phyloP scores from a whole-genome alignment of 2,329 filamentous ascomycete genomes.

The Exophiala sideris region DNA sequence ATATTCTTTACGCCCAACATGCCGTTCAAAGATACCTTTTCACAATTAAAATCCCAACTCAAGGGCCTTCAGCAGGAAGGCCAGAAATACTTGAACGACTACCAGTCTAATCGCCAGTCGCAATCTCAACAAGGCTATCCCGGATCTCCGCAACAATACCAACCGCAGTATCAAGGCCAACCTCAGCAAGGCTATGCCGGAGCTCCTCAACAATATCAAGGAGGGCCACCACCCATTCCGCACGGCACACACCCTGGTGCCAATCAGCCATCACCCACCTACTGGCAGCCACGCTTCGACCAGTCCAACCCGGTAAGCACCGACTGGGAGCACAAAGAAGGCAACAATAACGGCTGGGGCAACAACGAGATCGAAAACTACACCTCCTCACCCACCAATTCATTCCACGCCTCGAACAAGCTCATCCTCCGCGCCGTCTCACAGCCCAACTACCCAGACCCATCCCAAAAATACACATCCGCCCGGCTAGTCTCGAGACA shows the following conservation, averaged over 20 bases:
- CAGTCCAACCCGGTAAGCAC: constrained; percentile 15
- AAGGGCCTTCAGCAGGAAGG: constrained; percentile 23
- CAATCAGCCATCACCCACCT: constrained; percentile 10
- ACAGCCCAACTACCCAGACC: constrained; percentile 16
- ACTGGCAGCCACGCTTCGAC: constrained; percentile 27
- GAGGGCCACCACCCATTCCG: constrained; percentile 14
- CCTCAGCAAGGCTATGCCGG: background rate
- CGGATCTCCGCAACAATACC: constrained; percentile 2
- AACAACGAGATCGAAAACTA: constrained; percentile 29
- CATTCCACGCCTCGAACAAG: constrained; percentile 24
- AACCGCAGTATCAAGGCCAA: constrained; percentile 2
- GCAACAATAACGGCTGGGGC: constrained; percentile 29
- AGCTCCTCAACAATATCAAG: constrained; percentile 5
- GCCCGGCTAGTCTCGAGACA: constrained; percentile 27
- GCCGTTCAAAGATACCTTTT: constrained; percentile 21
- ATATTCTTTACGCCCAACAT: constrained; percentile 4
- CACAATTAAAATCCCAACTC: constrained; percentile 15
- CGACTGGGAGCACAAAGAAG: constrained; percentile 27
- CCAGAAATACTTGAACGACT: constrained; percentile 9
- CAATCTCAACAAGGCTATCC: constrained; percentile 1
- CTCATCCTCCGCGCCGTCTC: constrained; percentile 27
- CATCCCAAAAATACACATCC: constrained; percentile 25
- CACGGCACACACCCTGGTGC: constrained; percentile 15
- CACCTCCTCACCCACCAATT: constrained; percentile 20
- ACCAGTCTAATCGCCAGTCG: background rate